These are phyloP conservation scores for Saccharomycopsis oosterbeekiorum DNA, from an alignment of 805 yeast genomes.

Conservation along the genomic window DNA sequence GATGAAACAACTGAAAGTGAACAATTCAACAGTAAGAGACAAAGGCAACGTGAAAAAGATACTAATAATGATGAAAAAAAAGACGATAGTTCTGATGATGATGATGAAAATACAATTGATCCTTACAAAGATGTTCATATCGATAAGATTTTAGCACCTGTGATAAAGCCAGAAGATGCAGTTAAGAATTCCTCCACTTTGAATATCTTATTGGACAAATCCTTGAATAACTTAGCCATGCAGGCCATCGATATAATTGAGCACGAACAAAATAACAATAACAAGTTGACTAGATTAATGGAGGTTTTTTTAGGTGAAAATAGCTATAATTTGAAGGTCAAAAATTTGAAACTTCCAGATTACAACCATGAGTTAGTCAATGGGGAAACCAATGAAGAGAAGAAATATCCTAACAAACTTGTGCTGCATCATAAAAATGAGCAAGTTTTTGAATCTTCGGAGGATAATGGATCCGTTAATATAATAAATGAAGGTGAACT, in stretches of 20 bases:
- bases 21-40: constrained; percentile 14
- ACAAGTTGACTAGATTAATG: constrained; percentile 58
- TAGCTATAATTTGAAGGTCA: constrained; percentile 55
- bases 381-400: constrained; percentile 13
- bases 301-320: constrained; percentile 84
- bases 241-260: constrained; percentile 73
- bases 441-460: constrained; percentile 13
- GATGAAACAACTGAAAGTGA: constrained; percentile 8
- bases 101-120: constrained; percentile 26
- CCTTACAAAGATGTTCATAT: constrained; percentile 43
- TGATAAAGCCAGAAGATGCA: constrained; percentile 71
- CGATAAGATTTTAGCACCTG: constrained; percentile 60
- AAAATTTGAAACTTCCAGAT: constrained; percentile 51
- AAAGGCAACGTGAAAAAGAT: constrained; percentile 24
- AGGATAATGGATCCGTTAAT: constrained; percentile 15
- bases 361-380: constrained; percentile 53
- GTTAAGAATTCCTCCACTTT: constrained; percentile 60
- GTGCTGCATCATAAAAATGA: constrained; percentile 14
- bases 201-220: constrained; percentile 49
- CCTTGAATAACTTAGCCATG: constrained; percentile 51
- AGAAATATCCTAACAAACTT: constrained; percentile 4
- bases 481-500: constrained; percentile 22
- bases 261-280: constrained; percentile 70
- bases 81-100: constrained; percentile 21
- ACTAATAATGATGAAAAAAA: constrained; percentile 24